phyloP scores from a whole-genome alignment of 164 flowering plant genomes.

The Chloranthus sessilifolius region DNA sequence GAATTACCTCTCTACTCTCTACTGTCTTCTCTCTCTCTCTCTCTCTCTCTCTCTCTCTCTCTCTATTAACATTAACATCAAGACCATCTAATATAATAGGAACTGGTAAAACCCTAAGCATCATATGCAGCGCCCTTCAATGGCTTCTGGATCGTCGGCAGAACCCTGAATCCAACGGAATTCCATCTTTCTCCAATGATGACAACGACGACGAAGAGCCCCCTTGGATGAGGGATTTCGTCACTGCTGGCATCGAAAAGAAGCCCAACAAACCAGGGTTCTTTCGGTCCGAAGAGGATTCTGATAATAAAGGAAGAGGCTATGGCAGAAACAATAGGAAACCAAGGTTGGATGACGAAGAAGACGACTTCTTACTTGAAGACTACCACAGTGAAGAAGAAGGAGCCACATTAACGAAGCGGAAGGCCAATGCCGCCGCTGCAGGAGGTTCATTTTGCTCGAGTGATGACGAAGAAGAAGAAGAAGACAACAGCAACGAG shows the following conservation, averaged over 20 bases:
- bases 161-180: slow-evolving; percentile 4
- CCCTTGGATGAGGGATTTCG: slow-evolving; percentile 82
- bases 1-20: slow-evolving; percentile 10
- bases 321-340: slow-evolving; percentile 19
- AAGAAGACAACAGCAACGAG: slow-evolving; percentile 32
- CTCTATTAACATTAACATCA: neutral
- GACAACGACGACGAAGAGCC: slow-evolving; percentile 61
- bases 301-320: slow-evolving; percentile 19
- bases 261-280: slow-evolving; percentile 19
- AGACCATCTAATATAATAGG: slow-evolving; percentile 28
- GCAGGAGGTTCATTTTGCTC: slow-evolving; percentile 32
- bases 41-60: neutral
- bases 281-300: slow-evolving; percentile 8
- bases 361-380: slow-evolving; percentile 66
- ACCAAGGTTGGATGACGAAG: slow-evolving; percentile 33
- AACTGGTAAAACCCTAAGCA: slow-evolving; percentile 91
- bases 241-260: slow-evolving; percentile 19
- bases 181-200: slow-evolving; percentile 8
- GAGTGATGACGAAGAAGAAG: slow-evolving; percentile 51
- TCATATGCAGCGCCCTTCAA: slow-evolving; percentile 91
- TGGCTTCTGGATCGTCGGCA: slow-evolving; percentile 69
- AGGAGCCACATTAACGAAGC: slow-evolving; percentile 33
- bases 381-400: slow-evolving; percentile 89
- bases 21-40: slow-evolving; percentile 2
- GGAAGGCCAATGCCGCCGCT: slow-evolving; percentile 30